phyloP scores from a whole-genome alignment of 139 green algal genomes.

The Tetratostichococcus sp. region DNA sequence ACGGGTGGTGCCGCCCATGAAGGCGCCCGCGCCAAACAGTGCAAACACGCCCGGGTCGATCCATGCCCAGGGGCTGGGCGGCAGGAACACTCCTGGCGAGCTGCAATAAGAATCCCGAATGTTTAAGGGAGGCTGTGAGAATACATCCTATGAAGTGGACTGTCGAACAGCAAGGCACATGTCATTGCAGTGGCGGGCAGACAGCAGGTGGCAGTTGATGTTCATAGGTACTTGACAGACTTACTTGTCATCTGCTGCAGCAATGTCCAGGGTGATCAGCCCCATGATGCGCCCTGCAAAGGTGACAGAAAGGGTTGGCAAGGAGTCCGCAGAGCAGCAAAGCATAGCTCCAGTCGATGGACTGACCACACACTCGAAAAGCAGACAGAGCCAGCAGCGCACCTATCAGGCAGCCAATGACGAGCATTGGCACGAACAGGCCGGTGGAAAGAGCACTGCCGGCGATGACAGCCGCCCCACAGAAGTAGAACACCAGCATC shows the following conservation, averaged over 20 bases:
- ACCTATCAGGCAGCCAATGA: conserved; percentile 73
- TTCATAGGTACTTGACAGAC: too few relatives aligned
- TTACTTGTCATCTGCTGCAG: conserved; percentile 3
- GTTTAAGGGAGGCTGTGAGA: background rate
- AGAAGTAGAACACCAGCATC: conserved; percentile 71
- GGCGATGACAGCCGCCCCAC: conserved; percentile 33
- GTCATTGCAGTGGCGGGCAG: background rate
- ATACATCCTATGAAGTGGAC: too few relatives aligned
- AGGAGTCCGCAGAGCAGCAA: too few relatives aligned
- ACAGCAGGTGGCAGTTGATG: background rate
- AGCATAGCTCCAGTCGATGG: too few relatives aligned
- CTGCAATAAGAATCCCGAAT: background rate
- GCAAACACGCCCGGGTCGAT: conserved; percentile 87
- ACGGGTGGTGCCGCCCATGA: conserved; percentile 87
- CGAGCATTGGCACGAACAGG: conserved; percentile 90
- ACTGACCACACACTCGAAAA: too few relatives aligned
- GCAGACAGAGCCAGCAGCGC: too few relatives aligned
- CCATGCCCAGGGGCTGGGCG: conserved; percentile 67
- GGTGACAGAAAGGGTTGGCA: too few relatives aligned
- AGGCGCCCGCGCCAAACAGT: conserved; percentile 80
- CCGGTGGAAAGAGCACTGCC: conserved; percentile 67
- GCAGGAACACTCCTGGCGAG: conserved; percentile 44
- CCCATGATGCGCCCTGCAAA: conserved; percentile 28
- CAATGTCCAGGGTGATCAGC: conserved; percentile 26
- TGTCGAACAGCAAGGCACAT: background rate